Conservation (phyloP, 192 early-diverging fungal species). For the Podila verticillata region DNA sequence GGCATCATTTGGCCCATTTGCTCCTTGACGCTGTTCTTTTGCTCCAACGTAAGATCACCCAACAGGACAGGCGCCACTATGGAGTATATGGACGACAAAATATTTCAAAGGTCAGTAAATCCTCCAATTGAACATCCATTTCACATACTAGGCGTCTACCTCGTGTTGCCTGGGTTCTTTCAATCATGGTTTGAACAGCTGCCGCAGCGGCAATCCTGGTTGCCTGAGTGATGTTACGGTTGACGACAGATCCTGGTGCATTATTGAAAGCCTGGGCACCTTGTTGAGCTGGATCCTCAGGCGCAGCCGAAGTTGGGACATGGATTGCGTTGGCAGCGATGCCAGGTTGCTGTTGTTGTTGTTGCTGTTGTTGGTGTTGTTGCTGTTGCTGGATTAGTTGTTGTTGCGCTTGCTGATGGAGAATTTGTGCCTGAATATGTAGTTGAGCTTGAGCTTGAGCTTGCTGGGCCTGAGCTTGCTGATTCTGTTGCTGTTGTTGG, state of each 20-base stretch:
- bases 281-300: not conserved
- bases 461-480: conserved; percentile 9
- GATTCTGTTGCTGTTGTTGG: conserved; percentile 25
- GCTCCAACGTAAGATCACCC: conserved; percentile 47
- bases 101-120: not conserved
- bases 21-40: conserved; percentile 56
- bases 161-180: conserved; percentile 45
- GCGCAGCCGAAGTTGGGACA: not conserved
- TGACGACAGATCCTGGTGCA: conserved; percentile 1
- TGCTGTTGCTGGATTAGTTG: not conserved
- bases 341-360: conserved; percentile 3
- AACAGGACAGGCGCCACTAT: conserved; percentile 39
- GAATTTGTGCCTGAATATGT: conserved; percentile 6
- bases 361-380: conserved; percentile 1
- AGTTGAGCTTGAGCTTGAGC: conserved; percentile 4
- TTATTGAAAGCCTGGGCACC: conserved; percentile 1
- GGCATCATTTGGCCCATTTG: conserved; percentile 49
- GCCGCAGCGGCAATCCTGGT: conserved; percentile 40
- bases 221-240: conserved; percentile 17
- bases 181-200: conserved; percentile 52
- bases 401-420: conserved; percentile 13
- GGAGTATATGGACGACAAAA: not conserved
- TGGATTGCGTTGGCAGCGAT: conserved; percentile 6
- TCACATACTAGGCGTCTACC: conserved; percentile 21
- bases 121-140: not conserved